Evolutionary conservation across 176 grass and related monocot species (phyloP), one percentile per base, ranked within the genome.

Genomic region (Avena insularis): DNA sequence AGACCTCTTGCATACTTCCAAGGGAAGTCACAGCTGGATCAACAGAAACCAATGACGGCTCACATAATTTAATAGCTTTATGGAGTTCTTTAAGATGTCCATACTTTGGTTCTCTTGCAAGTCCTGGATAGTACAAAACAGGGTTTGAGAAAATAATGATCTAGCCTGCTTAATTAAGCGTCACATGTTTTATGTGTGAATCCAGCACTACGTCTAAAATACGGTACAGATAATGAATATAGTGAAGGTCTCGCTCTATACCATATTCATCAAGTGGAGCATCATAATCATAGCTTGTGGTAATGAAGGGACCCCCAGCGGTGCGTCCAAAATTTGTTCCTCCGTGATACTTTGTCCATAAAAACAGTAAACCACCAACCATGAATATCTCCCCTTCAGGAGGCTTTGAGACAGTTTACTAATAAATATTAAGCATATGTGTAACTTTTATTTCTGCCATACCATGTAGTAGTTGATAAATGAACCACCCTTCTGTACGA

Each of bases 381-480:
- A 81, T 70, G 63, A 77, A 57, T 75, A 79, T 65, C 65, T 78
- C 64, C 3, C 47, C 63, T 36, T 66, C 13, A 16, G 43, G 65
- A 71, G 86, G 25, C 0, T 11, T 40, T 50, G 2, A 86, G 46
- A 80, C 6, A 82, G 16, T 4, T 16, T 13, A 48, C 20, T 36
- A 40, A 64, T 7, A 66, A 71, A 60, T 46, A 27, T 77, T 4
- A 76, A 78, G 21, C 81, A 48, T n/a, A 49, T 43, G 48, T n/a
- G 16, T 13, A 72, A 75, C 13, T 83, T 74, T 49, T 4, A 43
- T 58, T 72, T 6, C 51, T 82, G 12, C 2, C 90, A 85, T 83
- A 99, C 97, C 97, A 99, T 99, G 79, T 99, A 99, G 82, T 99
- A 99, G 79, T 99, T 99, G 87, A 99, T 88, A 80, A 99, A 99